These are phyloP conservation scores for Backusella australiensis DNA, from an alignment of 192 early-diverging fungal species.

Conservation along the genomic window DNA sequence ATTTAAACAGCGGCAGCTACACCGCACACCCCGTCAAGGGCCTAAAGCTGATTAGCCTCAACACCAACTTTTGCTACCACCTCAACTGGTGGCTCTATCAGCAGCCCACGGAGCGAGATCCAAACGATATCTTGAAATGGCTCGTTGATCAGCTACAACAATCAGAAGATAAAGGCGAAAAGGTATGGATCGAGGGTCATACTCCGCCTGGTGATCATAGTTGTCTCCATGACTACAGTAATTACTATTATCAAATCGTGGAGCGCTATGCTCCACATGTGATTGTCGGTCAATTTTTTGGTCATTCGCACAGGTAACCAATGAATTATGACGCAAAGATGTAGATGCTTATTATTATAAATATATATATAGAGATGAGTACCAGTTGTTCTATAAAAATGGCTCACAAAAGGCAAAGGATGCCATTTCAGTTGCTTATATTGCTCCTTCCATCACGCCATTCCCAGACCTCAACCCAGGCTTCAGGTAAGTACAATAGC, in stretches of 20 bases:
- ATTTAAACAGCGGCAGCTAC: slow-evolving; percentile 50
- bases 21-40: slow-evolving; percentile 39
- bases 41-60: slow-evolving; percentile 49
- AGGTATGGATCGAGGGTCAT: slow-evolving; percentile 57
- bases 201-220: slow-evolving; percentile 44
- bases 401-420: slow-evolving; percentile 29
- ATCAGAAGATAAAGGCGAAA: slow-evolving; percentile 49
- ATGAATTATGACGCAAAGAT: too few species aligned
- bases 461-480: slow-evolving; percentile 51
- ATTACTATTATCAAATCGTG: slow-evolving; percentile 54
- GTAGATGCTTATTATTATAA: not conserved
- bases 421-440: slow-evolving; percentile 46
- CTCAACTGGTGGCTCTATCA: slow-evolving; percentile 55
- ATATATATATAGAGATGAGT: slow-evolving; percentile 38
- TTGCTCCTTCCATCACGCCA: slow-evolving; percentile 51
- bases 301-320: slow-evolving; percentile 46
- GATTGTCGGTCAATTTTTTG: slow-evolving; percentile 57
- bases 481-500: slow-evolving; percentile 34
- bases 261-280: slow-evolving; percentile 53
- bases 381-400: slow-evolving; percentile 48
- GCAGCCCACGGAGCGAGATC: slow-evolving; percentile 34
- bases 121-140: slow-evolving; percentile 50
- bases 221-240: slow-evolving; percentile 49
- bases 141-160: slow-evolving; percentile 44
- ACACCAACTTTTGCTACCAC: slow-evolving; percentile 62